Evolutionary conservation across 2,329 filamentous ascomycete species (phyloP), one percentile per base, ranked within the genome.

Genomic region (Penicillium brasilianum): DNA sequence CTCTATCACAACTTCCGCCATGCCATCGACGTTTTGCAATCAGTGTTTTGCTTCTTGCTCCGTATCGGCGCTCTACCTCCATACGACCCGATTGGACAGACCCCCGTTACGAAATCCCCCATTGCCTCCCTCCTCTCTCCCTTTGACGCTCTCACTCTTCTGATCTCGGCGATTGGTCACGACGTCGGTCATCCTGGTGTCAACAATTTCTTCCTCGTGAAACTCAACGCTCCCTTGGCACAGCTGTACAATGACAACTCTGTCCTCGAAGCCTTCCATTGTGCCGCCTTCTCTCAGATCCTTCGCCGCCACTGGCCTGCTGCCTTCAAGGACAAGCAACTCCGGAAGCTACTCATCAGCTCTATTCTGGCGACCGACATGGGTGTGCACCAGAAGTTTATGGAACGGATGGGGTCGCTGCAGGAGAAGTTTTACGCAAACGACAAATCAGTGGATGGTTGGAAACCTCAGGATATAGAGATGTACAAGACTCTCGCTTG

Each of bases 1-100:
- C 91, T 94, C 22, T 99, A 98, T 73, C 95, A 99, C 82, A 99
- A 99, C 78, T 99, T 98, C 76, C 90, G 94, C 57, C 95, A 99
- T 77, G 95, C 97, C 22, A 90, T 97, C 63, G 95, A 99, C 77
- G 95, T 99, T 30, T 83, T 98, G 56, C 94, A 98, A 76, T 96
- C 94, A 1, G 88, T 93, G 3, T 98, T 97, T 76, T 88, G 90
- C 79, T 97, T 97, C 73, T 85, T 98, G 6, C 83, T 97, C 58
- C 87, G 87, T 65, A 88, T 97, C 55, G 91, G 92, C 59, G 87
- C 88, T 36, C 81, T 96, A 53, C 90, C 90, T 14, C 84, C 86
- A 6, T 95, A 90, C 76, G 85, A 85, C 46, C 64, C 67, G 5
- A 63, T 72, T 32, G 73, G 75, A 2, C 74, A 75, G 18, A 65